Evolutionary conservation across 2,329 filamentous ascomycete species (phyloP), one percentile per base, ranked within the genome.

Genomic region (Phialocephala sp.): DNA sequence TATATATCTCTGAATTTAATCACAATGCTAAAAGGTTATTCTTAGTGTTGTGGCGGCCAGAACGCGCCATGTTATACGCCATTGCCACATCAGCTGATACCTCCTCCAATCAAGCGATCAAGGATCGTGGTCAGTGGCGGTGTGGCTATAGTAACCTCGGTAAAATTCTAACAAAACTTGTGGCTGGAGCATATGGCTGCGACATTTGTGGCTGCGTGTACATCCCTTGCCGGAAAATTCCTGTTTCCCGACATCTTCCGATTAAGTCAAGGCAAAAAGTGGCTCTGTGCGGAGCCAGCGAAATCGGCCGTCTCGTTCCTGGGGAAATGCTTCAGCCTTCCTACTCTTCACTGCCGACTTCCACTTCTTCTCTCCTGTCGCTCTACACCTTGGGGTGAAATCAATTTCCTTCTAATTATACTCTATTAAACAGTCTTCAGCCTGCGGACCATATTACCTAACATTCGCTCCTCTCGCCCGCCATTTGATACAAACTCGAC

Each of bases 371-470:
- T 50, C 15, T 50, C 45, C 20, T 50, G 15, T 22, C 45, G 45
- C 45, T 50, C 45, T 50, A 50, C 45, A 50, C 41, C 41, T 45
- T 45, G 41, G 41, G 41, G 41, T 45, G 41, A 18, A 45, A 45
- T 45, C 41, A 20, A 45, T 45, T 45, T 20, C 41, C 41, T 45
- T 45, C 41, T 45, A 45, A 45, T 20, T 45, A 45, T 45, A 45
- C 41, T 45, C 41, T 45, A 18, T 45, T 20, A n/a, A 45, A 45
- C 41, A 20, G 41, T 45, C 41, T 39, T 39, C 36, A 39, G 41
- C 41, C 11, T 45, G n/a, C 41, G 41, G 41, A 45, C 41, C 41
- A 45, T 45, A 45, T 45, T 45, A 20, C 41, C 41, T 45, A 20
- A 45, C 11, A 45, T 45, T 45, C 41, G 41, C 41, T 45, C 41